A percentile compares a stretch with the other conserved stretches of the same genome.
These are phyloP conservation scores for Sclerotinia minor DNA, from an alignment of 2,329 filamentous ascomycete genomes.

Conservation along the genomic window DNA sequence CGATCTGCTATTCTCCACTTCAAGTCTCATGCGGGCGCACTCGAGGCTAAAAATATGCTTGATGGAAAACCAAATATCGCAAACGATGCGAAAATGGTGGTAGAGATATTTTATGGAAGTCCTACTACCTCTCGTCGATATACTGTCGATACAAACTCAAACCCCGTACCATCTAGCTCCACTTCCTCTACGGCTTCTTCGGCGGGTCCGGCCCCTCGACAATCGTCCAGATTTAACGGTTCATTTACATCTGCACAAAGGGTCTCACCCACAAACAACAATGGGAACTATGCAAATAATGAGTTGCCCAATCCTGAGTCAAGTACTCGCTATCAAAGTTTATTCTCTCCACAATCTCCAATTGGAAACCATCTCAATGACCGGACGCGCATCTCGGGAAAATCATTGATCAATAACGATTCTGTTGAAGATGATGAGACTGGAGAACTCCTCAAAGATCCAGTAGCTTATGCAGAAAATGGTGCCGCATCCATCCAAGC, in stretches of 20 bases:
- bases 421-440: conserved; percentile 70
- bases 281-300: conserved; percentile 53
- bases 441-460: conserved; percentile 68
- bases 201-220: conserved; percentile 36
- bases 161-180: conserved; percentile 44
- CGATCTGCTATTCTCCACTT: conserved; percentile 56
- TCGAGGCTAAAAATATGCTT: conserved; percentile 58
- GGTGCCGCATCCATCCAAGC: conserved; percentile 54
- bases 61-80: conserved; percentile 55
- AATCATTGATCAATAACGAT: conserved; percentile 70
- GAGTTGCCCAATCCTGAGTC: conserved; percentile 61
- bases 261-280: conserved; percentile 57
- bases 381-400: conserved; percentile 61
- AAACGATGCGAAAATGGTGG: conserved; percentile 54
- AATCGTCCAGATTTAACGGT: conserved; percentile 55
- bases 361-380: conserved; percentile 70
- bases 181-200: conserved; percentile 47
- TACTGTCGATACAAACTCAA: conserved; percentile 52
- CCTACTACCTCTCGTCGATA: conserved; percentile 49
- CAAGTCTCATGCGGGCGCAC: conserved; percentile 53
- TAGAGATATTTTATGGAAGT: conserved; percentile 54
- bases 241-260: conserved; percentile 52
- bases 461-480: conserved; percentile 72
- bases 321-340: conserved; percentile 55
- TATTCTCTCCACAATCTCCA: conserved; percentile 74